Evolutionary conservation across 768 basidiomycete genomes (phyloP).

Genomic region (Boletus sensibilis): DNA sequence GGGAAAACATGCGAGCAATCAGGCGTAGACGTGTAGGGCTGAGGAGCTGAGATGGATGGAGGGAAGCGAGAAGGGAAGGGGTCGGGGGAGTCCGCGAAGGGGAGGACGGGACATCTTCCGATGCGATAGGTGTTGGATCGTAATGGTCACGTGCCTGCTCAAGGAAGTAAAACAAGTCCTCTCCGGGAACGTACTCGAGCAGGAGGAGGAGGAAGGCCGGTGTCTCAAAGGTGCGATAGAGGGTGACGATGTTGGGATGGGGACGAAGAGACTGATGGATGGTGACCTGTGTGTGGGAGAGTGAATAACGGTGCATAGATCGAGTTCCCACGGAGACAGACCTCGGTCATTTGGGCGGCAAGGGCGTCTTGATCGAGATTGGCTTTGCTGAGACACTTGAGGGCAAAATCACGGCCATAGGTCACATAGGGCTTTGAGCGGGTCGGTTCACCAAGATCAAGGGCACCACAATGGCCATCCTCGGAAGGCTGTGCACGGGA

Average conservation of each 20-base stretch:
- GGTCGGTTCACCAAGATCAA: slow-evolving; percentile 49
- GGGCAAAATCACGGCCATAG: slow-evolving; percentile 85
- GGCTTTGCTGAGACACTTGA: slow-evolving; percentile 94
- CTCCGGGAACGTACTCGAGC: slow-evolving; percentile 93
- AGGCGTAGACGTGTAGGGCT: slow-evolving; percentile 86
- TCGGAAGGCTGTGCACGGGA: slow-evolving; percentile 43
- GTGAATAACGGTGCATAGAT: slow-evolving; percentile 6
- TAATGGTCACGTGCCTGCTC: slow-evolving; percentile 92
- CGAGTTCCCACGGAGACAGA: slow-evolving; percentile 31
- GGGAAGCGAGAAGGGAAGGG: slow-evolving; percentile 84
- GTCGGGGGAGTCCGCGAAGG: slow-evolving; percentile 83
- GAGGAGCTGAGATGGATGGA: slow-evolving; percentile 76
- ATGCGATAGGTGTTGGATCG: slow-evolving; percentile 44
- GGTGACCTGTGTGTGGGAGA: slow-evolving; percentile 61
- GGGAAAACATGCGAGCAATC: slow-evolving; percentile 95
- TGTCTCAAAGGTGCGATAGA: slow-evolving; percentile 92
- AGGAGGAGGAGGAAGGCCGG: slow-evolving; percentile 87
- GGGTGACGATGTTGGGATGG: slow-evolving; percentile 93
- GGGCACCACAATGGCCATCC: slow-evolving; percentile 52
- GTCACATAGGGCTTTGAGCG: slow-evolving; percentile 37
- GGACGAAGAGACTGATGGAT: slow-evolving; percentile 90
- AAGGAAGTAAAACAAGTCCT: slow-evolving; percentile 97
- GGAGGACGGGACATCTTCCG: slow-evolving; percentile 16
- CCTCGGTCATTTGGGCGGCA: slow-evolving; percentile 89
- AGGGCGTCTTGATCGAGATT: slow-evolving; percentile 88